Evolutionary conservation across 345 rosid species (phyloP).

Genomic region (Eutrema heterophyllum): DNA sequence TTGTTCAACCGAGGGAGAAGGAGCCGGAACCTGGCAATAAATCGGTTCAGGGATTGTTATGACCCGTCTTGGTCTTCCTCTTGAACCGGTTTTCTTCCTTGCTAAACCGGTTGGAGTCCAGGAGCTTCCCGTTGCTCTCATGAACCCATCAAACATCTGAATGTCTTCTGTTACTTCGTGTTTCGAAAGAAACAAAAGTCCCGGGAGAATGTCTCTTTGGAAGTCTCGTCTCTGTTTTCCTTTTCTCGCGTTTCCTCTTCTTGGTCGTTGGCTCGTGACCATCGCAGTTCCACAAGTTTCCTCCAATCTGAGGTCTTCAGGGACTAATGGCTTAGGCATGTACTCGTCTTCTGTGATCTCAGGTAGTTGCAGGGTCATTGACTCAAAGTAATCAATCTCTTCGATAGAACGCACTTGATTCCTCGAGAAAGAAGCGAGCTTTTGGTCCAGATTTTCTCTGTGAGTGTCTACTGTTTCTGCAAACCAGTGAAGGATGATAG

Average conservation of each 20-base stretch:
- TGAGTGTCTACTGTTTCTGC: conserved; percentile 52
- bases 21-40: conserved; percentile 8
- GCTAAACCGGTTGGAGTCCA: conserved; percentile 45
- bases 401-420: conserved; percentile 15
- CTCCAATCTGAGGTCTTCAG: conserved; percentile 37
- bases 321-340: conserved; percentile 35
- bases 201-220: conserved; percentile 70
- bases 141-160: conserved; percentile 61
- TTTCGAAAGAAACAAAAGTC: conserved; percentile 52
- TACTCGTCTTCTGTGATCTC: conserved; percentile 45
- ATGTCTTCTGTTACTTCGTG: conserved; percentile 70
- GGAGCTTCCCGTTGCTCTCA: conserved; percentile 56
- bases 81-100: conserved; percentile 36
- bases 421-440: conserved; percentile 21
- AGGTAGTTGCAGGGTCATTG: conserved; percentile 54
- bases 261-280: conserved; percentile 38
- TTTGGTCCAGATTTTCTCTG: conserved; percentile 43
- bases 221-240: conserved; percentile 75
- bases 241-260: conserved; percentile 63
- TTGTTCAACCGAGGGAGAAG: conserved; percentile 23
- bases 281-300: conserved; percentile 7
- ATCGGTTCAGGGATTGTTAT: conserved; percentile 27
- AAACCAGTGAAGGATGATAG: conserved; percentile 56
- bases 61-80: conserved; percentile 48
- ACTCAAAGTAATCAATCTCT: conserved; percentile 60